These are phyloP conservation scores for Mycosphaerella arachidis DNA, from an alignment of 2,329 filamentous ascomycete genomes.

Conservation along the genomic window DNA sequence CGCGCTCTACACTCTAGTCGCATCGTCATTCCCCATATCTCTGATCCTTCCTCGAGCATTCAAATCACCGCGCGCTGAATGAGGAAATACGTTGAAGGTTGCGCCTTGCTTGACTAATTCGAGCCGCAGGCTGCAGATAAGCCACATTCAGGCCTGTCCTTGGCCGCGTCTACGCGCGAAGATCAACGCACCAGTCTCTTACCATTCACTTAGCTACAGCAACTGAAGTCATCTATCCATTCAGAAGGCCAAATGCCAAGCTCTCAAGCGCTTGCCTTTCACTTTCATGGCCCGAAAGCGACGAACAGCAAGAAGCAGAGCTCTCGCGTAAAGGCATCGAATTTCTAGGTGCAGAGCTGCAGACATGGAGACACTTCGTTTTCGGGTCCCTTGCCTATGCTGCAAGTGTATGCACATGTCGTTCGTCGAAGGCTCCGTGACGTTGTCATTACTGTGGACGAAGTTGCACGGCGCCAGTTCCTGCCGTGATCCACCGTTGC, in stretches of 20 bases:
- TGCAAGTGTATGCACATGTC: not conserved
- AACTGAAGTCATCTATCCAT: not conserved
- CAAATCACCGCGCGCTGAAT: not conserved
- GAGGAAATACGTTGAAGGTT: not conserved
- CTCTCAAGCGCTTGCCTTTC: not conserved
- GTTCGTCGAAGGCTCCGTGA: not conserved
- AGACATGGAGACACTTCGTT: not conserved
- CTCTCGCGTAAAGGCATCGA: not conserved
- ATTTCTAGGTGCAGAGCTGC: not conserved
- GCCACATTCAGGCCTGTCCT: not conserved
- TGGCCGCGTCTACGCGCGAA: not conserved
- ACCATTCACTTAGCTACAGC: not conserved
- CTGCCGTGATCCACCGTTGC: not conserved
- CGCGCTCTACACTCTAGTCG: not conserved
- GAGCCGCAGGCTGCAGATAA: not conserved
- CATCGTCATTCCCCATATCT: conserved; percentile 3
- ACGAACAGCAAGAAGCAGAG: not conserved
- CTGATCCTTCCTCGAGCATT: not conserved
- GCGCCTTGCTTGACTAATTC: too few relatives aligned
- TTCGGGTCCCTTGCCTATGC: not conserved
- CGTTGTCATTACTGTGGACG: not conserved
- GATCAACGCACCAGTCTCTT: not conserved
- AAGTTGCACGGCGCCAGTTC: not conserved
- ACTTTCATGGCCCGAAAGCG: not conserved
- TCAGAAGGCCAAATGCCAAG: not conserved